These are phyloP conservation scores for Senecio squalidus DNA, from an alignment of 140 eudicot species.

Conservation along the genomic window DNA sequence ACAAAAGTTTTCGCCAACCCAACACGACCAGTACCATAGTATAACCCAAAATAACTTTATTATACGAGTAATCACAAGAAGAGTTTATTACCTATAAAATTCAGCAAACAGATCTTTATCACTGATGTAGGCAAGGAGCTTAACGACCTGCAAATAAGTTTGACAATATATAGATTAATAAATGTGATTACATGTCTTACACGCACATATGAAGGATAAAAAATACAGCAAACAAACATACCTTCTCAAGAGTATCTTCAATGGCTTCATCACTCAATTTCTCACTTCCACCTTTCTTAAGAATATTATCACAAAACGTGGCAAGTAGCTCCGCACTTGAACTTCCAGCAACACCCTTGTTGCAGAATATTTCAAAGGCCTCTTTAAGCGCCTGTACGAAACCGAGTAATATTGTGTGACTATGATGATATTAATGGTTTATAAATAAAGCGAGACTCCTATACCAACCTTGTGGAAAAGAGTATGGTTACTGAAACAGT, in stretches of 20 bases:
- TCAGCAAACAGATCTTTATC: constrained; percentile 97
- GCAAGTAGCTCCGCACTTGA: constrained; percentile 93
- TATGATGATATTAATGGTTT: not conserved
- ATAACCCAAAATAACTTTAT: not conserved
- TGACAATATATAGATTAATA: no score
- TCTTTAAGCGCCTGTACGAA: constrained; percentile 74
- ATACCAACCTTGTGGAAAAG: constrained; percentile 85
- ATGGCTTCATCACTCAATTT: constrained; percentile 97
- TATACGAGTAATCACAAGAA: not conserved
- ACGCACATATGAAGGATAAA: not conserved
- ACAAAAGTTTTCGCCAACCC: no score
- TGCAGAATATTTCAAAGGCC: constrained; percentile 92
- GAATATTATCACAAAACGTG: constrained; percentile 89
- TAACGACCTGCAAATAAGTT: constrained; percentile 63
- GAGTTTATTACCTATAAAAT: constrained; percentile 57
- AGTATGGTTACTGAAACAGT: constrained; percentile 72
- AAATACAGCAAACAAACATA: constrained; percentile 20
- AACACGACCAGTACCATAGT: no score
- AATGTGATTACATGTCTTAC: not conserved
- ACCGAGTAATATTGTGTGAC: not conserved
- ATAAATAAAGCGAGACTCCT: not conserved
- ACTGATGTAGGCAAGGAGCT: constrained; percentile 95
- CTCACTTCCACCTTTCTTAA: constrained; percentile 98
- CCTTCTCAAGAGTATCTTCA: constrained; percentile 98
- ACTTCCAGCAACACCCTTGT: constrained; percentile 95